phyloP scores from a whole-genome alignment of 2,329 filamentous ascomycete genomes.

The Cytospora piceicola region DNA sequence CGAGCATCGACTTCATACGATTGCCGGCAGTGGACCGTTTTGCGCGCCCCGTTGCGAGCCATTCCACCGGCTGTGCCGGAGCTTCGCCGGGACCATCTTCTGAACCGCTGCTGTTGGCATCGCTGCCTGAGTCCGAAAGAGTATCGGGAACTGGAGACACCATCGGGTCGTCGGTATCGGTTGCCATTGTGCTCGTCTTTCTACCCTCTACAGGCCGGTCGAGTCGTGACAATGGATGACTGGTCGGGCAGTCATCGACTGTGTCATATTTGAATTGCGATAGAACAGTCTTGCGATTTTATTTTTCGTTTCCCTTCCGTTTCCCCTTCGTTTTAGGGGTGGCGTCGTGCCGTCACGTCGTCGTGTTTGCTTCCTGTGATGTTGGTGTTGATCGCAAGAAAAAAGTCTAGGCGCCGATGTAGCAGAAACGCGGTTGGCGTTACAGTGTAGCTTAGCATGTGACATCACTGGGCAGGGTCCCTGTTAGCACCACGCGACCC shows the following conservation, averaged over 20 bases:
- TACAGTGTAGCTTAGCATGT: constrained; percentile 22
- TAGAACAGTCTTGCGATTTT: neutral
- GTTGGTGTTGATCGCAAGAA: neutral
- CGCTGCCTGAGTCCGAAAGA: constrained; percentile 42
- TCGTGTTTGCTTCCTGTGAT: neutral
- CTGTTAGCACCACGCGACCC: neutral
- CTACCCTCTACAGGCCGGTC: constrained; percentile 14
- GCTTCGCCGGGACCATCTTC: constrained; percentile 36
- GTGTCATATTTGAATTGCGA: neutral
- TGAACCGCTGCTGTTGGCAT: constrained; percentile 44
- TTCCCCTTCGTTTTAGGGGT: neutral
- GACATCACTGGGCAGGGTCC: constrained; percentile 26
- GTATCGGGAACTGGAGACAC: constrained; percentile 36
- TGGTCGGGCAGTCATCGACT: neutral
- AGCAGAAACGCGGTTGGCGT: neutral
- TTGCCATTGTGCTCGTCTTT: constrained; percentile 33
- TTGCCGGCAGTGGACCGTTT: constrained; percentile 84
- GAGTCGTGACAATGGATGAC: neutral
- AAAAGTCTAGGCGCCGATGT: neutral
- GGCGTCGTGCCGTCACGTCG: neutral
- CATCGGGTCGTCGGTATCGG: constrained; percentile 33
- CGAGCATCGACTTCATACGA: constrained; percentile 77
- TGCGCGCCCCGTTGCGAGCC: constrained; percentile 72
- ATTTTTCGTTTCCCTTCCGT: neutral
- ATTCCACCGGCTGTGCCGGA: constrained; percentile 55